Percentiles rank a stretch among this genome's conserved stretches.
These are phyloP conservation scores for Monosporascus cannonballus DNA, from an alignment of 2,329 filamentous ascomycete genomes.

Conservation along the genomic window DNA sequence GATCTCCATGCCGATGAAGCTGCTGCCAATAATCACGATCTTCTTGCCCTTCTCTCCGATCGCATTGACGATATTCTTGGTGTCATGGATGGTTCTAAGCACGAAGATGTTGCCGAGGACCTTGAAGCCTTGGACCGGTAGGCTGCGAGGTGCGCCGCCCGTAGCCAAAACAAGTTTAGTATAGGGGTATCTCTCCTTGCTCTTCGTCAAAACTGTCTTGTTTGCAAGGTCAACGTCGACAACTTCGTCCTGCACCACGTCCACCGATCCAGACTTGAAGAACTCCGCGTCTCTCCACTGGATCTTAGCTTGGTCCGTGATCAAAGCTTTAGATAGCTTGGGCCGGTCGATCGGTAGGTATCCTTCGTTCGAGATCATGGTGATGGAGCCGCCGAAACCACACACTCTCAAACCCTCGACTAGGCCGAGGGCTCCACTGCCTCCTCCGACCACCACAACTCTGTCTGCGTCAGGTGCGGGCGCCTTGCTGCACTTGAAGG, in stretches of 20 bases:
- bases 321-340: constrained; percentile 89
- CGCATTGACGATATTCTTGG: constrained; percentile 69
- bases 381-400: constrained; percentile 74
- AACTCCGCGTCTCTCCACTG: constrained; percentile 71
- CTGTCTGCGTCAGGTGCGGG: constrained; percentile 49
- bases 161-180: constrained; percentile 87
- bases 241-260: constrained; percentile 59
- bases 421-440: constrained; percentile 75
- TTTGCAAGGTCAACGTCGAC: constrained; percentile 67
- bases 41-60: constrained; percentile 85
- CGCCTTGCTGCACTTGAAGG: constrained; percentile 59
- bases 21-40: constrained; percentile 84
- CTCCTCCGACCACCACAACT: constrained; percentile 82
- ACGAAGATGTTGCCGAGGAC: constrained; percentile 82
- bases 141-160: constrained; percentile 67
- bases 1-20: constrained; percentile 98
- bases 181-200: constrained; percentile 67
- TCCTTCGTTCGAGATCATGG: constrained; percentile 77
- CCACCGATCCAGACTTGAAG: constrained; percentile 59
- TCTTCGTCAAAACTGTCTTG: constrained; percentile 70
- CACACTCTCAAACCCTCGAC: constrained; percentile 77
- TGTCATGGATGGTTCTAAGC: constrained; percentile 70
- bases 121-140: constrained; percentile 82
- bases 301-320: constrained; percentile 74
- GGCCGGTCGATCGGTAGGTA: constrained; percentile 87